Evolutionary conservation across 768 basidiomycete genomes (phyloP).

Genomic region (Boletales sp.): DNA sequence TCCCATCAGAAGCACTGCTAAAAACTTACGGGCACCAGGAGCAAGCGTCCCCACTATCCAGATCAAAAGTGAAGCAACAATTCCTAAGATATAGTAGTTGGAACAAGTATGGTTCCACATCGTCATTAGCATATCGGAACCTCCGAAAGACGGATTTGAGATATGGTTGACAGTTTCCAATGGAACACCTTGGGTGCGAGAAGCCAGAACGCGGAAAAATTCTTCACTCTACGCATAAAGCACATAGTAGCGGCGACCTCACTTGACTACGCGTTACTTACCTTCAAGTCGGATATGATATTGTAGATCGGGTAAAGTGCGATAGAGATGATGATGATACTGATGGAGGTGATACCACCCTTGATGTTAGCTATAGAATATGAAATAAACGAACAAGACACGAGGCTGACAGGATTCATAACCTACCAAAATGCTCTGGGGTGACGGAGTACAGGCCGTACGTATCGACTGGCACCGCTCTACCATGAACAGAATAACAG

Average conservation of each 20-base stretch:
- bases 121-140: conserved; percentile 8
- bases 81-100: conserved; percentile 18
- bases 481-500: conserved; percentile 25
- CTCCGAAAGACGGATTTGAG: conserved; percentile 23
- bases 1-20: not conserved
- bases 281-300: conserved; percentile 17
- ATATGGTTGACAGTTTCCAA: conserved; percentile 20
- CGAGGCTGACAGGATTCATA: not conserved
- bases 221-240: conserved; percentile 18
- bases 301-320: conserved; percentile 22
- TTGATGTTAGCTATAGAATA: conserved; percentile 22
- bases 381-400: not conserved
- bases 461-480: conserved; percentile 22
- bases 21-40: conserved; percentile 24
- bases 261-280: not conserved
- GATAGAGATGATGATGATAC: conserved; percentile 27
- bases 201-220: conserved; percentile 24
- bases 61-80: conserved; percentile 16
- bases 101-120: conserved; percentile 19
- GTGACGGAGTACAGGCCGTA: conserved; percentile 20
- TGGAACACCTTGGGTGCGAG: conserved; percentile 17
- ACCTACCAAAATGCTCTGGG: conserved; percentile 19
- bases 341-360: conserved; percentile 25
- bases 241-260: not conserved
- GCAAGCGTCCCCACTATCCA: conserved; percentile 20